These are phyloP conservation scores for Isabelozyma rhagii DNA, from an alignment of 805 yeast genomes.

Conservation along the genomic window DNA sequence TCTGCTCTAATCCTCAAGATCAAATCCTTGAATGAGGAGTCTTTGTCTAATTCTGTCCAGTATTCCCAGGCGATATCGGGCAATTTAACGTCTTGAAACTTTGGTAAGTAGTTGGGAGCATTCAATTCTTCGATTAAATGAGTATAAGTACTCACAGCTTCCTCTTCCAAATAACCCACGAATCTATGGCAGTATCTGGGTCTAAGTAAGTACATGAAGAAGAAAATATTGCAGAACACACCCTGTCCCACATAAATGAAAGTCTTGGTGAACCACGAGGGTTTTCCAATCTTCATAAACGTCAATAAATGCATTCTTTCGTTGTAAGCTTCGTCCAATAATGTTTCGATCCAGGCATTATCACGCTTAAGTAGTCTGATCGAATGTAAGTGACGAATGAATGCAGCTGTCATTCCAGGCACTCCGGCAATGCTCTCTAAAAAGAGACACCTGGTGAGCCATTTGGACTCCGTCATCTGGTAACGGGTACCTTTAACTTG, in stretches of 20 bases:
- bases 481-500: conserved; percentile 39
- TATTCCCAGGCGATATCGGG: conserved; percentile 63
- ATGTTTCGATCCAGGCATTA: conserved; percentile 72
- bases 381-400: conserved; percentile 65
- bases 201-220: conserved; percentile 52
- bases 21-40: conserved; percentile 57
- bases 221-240: conserved; percentile 64
- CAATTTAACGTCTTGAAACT: conserved; percentile 41
- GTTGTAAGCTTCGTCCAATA: conserved; percentile 72
- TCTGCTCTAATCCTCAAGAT: conserved; percentile 66
- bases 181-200: conserved; percentile 71
- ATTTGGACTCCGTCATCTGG: conserved; percentile 58
- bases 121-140: conserved; percentile 54
- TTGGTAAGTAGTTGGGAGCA: conserved; percentile 47
- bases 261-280: conserved; percentile 53
- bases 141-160: conserved; percentile 68
- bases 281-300: conserved; percentile 61
- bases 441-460: conserved; percentile 62
- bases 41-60: conserved; percentile 53
- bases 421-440: conserved; percentile 74
- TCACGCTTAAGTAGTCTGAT: conserved; percentile 61
- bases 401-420: conserved; percentile 78
- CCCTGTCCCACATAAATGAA: conserved; percentile 67
- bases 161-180: conserved; percentile 77
- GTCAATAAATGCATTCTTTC: conserved; percentile 76